Evolutionary conservation across 2,329 filamentous ascomycete genomes (phyloP).

Genomic region (Aspergillus sp.): DNA sequence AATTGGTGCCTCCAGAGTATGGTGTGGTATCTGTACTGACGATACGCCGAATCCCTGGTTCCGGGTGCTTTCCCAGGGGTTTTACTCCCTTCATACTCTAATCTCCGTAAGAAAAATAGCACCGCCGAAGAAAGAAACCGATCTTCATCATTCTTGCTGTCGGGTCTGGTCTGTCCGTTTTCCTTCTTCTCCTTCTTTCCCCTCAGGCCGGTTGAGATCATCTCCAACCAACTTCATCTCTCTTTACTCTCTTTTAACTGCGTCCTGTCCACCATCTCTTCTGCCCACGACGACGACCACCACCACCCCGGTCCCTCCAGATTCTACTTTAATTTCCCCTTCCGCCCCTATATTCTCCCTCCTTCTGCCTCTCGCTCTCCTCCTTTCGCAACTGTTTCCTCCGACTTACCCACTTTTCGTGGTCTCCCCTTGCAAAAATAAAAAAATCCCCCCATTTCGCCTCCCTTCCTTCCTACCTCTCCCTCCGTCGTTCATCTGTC

Average conservation of each 20-base stretch:
- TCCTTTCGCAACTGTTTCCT: conserved; percentile 7
- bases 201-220: conserved; percentile 10
- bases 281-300: not conserved
- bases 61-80: conserved; percentile 22
- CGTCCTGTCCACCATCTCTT: conserved; percentile 1
- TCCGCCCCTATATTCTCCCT: conserved; percentile 12
- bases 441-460: conserved; percentile 5
- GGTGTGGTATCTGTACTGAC: no score
- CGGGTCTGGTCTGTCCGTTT: conserved; percentile 1
- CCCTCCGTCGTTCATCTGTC: not conserved
- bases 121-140: not conserved
- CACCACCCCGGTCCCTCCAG: conserved; percentile 4
- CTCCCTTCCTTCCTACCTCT: conserved; percentile 13
- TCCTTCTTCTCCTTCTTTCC: conserved; percentile 5
- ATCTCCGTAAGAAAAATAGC: conserved; percentile 1
- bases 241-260: conserved; percentile 8
- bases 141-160: conserved; percentile 7
- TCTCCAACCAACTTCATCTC: not conserved
- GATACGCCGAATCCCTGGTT: conserved; percentile 11
- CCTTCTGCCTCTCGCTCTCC: conserved; percentile 10
- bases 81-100: not conserved
- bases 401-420: conserved; percentile 12
- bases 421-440: conserved; percentile 6
- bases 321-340: conserved; percentile 7
- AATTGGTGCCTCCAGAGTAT: no score